Conservation (phyloP, 768 basidiomycete genomes). For the Lactifluus subvellereus region DNA sequence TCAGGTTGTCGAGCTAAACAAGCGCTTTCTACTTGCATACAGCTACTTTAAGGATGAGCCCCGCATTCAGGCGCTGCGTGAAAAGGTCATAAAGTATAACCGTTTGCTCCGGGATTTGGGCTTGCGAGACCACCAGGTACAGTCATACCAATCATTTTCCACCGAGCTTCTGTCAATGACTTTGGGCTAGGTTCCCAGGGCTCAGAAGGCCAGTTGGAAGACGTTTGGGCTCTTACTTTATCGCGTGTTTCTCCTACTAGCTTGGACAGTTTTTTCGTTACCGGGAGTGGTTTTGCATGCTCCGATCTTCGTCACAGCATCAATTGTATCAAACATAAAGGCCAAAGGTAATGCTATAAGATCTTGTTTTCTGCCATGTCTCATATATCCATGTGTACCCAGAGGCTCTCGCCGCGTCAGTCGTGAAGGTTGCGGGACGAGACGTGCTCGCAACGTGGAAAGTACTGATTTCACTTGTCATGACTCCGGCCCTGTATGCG, state of each 20-base stretch:
- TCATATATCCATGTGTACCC: conserved; percentile 9
- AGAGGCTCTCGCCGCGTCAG: conserved; percentile 95
- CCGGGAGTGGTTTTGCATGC: conserved; percentile 88
- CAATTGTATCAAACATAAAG: conserved; percentile 77
- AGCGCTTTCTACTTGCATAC: conserved; percentile 89
- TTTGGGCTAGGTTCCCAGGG: conserved; percentile 67
- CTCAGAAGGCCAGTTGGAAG: conserved; percentile 81
- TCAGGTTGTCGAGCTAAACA: conserved; percentile 92
- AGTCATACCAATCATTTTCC: conserved; percentile 17
- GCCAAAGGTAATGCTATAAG: conserved; percentile 58
- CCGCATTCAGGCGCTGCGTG: conserved; percentile 69
- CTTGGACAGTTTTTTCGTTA: conserved; percentile 80
- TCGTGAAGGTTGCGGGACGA: conserved; percentile 87
- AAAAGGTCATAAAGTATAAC: conserved; percentile 84
- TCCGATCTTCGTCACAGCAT: conserved; percentile 88
- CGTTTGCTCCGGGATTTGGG: conserved; percentile 82
- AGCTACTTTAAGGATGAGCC: conserved; percentile 88
- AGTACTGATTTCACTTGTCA: conserved; percentile 83
- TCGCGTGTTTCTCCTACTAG: conserved; percentile 64
- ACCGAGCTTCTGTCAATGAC: conserved; percentile 1
- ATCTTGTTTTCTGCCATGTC: not conserved
- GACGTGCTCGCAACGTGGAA: conserved; percentile 98
- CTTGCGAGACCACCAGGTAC: conserved; percentile 86
- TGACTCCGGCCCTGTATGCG: conserved; percentile 79
- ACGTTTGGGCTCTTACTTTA: conserved; percentile 78